Evolutionary conservation across 176 grass and related monocot genomes (phyloP).

Genomic region (Paspalum vaginatum): DNA sequence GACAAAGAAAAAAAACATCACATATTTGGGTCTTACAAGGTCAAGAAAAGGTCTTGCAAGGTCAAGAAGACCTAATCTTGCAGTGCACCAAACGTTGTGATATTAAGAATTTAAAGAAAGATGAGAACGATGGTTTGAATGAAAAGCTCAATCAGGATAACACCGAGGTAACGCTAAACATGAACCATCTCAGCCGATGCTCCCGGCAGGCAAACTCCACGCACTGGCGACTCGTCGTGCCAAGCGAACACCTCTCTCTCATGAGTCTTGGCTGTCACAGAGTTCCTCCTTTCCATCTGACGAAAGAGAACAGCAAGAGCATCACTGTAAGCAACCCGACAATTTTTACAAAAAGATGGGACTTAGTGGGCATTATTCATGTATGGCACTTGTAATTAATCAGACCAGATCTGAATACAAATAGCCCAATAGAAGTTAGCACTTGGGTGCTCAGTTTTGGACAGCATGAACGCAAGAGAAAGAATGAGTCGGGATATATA

Average conservation of each 20-base stretch:
- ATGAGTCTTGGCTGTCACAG: neutral
- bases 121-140: neutral
- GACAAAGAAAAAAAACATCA: accelerated
- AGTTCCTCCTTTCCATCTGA: conserved; percentile 32
- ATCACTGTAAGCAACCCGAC: neutral
- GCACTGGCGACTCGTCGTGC: neutral
- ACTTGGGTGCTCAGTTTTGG: too few relatives aligned
- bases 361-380: too few relatives aligned
- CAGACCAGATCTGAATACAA: too few relatives aligned
- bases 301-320: conserved; percentile 3
- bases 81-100: accelerated
- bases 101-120: accelerated
- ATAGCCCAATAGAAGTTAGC: too few relatives aligned
- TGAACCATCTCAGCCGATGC: neutral
- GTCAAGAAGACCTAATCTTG: conserved; percentile 56
- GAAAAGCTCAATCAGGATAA: conserved; percentile 90
- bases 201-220: accelerated
- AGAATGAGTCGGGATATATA: too few relatives aligned
- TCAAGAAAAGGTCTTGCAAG: conserved; percentile 99
- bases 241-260: neutral
- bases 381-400: too few relatives aligned
- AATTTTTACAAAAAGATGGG: too few relatives aligned
- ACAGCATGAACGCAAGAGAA: too few relatives aligned
- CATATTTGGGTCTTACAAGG: conserved; percentile 77
- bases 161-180: conserved; percentile 27